phyloP scores from a whole-genome alignment of 1,284 basidiomycete genomes.

The Cryptococcus maquisensis region DNA sequence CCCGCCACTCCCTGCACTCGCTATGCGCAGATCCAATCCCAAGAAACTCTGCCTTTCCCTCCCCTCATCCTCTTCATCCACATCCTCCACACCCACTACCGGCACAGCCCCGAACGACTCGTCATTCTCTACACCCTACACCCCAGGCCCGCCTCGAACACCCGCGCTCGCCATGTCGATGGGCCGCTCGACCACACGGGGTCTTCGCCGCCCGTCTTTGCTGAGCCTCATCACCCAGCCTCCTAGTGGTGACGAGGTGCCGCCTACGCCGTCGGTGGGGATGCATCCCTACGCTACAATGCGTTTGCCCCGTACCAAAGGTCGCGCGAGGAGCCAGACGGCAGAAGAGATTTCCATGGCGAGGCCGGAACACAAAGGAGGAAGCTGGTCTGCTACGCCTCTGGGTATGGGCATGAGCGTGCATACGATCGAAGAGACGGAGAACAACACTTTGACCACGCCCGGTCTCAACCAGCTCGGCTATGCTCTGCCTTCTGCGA shows the following conservation, averaged over 20 bases:
- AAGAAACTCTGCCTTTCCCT: constrained; percentile 39
- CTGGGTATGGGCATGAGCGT: constrained; percentile 15
- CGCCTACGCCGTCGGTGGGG: constrained; percentile 28
- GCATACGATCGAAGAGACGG: constrained; percentile 24
- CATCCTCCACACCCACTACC: constrained; percentile 11
- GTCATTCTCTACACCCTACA: constrained; percentile 27
- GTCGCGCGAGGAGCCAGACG: constrained; percentile 32
- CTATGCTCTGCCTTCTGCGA: constrained; percentile 7
- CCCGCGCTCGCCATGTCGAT: constrained; percentile 23
- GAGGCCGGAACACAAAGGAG: constrained; percentile 3
- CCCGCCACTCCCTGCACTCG: constrained; percentile 16
- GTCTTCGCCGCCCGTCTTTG: constrained; percentile 29
- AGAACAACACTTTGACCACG: neutral
- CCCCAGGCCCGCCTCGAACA: constrained; percentile 36
- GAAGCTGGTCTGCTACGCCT: constrained; percentile 17
- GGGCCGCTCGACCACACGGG: constrained; percentile 15
- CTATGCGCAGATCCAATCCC: constrained; percentile 34
- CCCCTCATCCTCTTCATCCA: constrained; percentile 9
- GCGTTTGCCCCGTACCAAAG: constrained; percentile 13
- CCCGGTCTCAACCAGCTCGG: constrained; percentile 1
- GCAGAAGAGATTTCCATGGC: constrained; percentile 8
- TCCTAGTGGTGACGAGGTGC: constrained; percentile 15
- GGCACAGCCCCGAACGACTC: constrained; percentile 5
- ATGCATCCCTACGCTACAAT: constrained; percentile 18
- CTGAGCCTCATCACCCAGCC: constrained; percentile 39